These are phyloP conservation scores for Cardiosporidium cionae DNA, from an alignment of 169 alveolate species.

Conservation along the genomic window DNA sequence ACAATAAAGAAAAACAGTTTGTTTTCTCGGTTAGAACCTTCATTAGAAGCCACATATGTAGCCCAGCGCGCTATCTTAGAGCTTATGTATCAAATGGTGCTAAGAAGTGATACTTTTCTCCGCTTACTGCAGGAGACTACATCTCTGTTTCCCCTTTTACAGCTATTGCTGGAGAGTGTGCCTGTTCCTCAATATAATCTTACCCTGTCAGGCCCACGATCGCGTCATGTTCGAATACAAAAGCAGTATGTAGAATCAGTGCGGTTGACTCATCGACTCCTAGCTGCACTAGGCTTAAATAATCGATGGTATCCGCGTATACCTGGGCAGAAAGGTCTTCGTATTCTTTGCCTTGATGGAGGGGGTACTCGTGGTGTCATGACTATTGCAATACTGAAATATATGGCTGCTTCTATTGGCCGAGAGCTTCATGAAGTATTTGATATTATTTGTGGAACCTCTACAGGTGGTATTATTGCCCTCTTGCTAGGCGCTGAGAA, in stretches of 20 bases:
- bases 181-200: neutral
- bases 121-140: neutral
- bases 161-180: neutral
- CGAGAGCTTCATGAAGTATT: conserved; percentile 54
- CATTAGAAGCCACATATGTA: no score
- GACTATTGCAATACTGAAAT: conserved; percentile 58
- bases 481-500: conserved; percentile 59
- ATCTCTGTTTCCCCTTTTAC: neutral
- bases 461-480: conserved; percentile 72
- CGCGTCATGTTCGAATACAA: neutral
- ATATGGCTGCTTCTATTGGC: conserved; percentile 29
- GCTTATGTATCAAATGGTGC: no score
- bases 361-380: conserved; percentile 75
- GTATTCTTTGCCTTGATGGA: conserved; percentile 68
- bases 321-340: conserved; percentile 44
- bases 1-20: no score
- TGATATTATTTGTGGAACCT: conserved; percentile 73
- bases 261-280: conserved; percentile 21
- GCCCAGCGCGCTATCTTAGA: no score
- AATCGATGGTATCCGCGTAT: conserved; percentile 24
- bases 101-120: neutral
- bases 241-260: neutral
- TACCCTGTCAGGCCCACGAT: neutral
- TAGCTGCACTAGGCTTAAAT: conserved; percentile 22
- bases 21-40: no score